Base-by-base conservation (phyloP, 495 filamentous ascomycete genomes). In the Neurospora terricola region DNA sequence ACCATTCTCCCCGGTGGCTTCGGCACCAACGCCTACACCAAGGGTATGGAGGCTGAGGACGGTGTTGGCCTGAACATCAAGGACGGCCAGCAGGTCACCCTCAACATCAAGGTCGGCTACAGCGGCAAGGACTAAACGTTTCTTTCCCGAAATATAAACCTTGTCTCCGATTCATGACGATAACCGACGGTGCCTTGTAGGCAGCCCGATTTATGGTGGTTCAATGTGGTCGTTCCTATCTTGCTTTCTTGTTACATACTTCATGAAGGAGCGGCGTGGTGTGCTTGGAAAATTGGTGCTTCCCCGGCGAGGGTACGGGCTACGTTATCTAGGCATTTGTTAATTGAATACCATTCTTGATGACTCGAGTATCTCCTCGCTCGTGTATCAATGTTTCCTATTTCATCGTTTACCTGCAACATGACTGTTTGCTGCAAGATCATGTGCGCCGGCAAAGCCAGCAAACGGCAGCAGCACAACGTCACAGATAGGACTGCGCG, bases 41-140 rank as follows among this genome's bases (percentile, higher is more conserved):
- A 72, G 54, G 82, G 81, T 70, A 79, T 78, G 74, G 81, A 82
- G 78, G 78, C 72, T 42, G 30, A 70, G 5, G 80, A 82, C 70
- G 82, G 81, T 66, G 71, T 81, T 69, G 82, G 82, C 40, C 77
- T 81, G 73, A 82, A 83, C 80, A 69, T 80, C 48, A 6, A 38
- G 11, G 12, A 75, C 59, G 76, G 76, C 70, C 27, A 43, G 12
- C 34, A 40, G 18, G 45, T 70, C 71, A 40, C 30, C 54, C 72
- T 82, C 38, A 30, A 72, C 38, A 73, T 81, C 72, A 21, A 68
- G 11, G 74, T 81, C 48, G 79, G 81, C 72, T 79, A 75, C 78
- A 14, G 2, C 77, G 30, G 30, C 48, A 14, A 59, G 23, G 4
- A 27, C 54, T 66, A 66, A 66, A 66, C 10, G 23, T 14, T 30